These are phyloP conservation scores for Pythium myriotylum DNA, from an alignment of 352 stramenopile genomes.

Conservation along the genomic window DNA sequence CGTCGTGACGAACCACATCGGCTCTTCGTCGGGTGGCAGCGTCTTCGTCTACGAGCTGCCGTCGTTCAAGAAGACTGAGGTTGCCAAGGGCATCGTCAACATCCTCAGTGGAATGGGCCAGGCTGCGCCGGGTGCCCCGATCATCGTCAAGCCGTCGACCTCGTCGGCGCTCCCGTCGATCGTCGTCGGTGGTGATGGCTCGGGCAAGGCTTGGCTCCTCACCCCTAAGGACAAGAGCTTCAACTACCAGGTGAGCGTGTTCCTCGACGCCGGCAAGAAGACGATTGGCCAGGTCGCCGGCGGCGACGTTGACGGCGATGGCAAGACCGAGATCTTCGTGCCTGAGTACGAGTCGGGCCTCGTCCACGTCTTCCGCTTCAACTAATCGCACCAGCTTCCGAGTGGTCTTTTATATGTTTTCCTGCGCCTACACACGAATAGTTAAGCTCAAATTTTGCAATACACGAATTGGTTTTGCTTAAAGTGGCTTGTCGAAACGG, in stretches of 20 bases:
- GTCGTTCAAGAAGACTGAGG: constrained; percentile 19
- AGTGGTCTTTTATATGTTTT: too few species aligned
- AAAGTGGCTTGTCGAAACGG: too few species aligned
- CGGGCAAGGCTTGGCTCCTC: constrained; percentile 21
- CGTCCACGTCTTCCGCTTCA: constrained; percentile 27
- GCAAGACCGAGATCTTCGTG: constrained; percentile 24
- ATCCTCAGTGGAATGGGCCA: constrained; percentile 25
- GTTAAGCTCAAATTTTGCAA: too few species aligned
- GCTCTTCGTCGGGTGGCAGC: constrained; percentile 2
- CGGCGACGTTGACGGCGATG: constrained; percentile 16
- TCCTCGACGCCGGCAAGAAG: constrained; percentile 24
- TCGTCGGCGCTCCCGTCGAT: constrained; percentile 15
- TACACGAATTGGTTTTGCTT: too few species aligned
- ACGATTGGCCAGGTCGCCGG: constrained; percentile 22
- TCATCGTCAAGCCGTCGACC: constrained; percentile 15
- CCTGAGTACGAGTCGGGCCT: constrained; percentile 26
- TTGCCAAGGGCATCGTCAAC: constrained; percentile 24
- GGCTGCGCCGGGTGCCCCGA: constrained; percentile 16
- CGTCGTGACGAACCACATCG: constrained; percentile 19
- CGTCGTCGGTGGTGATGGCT: constrained; percentile 23
- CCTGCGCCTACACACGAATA: too few species aligned
- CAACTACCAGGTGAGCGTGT: constrained; percentile 24
- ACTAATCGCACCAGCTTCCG: constrained; percentile 4
- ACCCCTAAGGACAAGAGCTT: constrained; percentile 22
- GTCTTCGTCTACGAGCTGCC: constrained; percentile 26